phyloP scores from a whole-genome alignment of 345 rosid species.

The Rubroshorea leprosula region DNA sequence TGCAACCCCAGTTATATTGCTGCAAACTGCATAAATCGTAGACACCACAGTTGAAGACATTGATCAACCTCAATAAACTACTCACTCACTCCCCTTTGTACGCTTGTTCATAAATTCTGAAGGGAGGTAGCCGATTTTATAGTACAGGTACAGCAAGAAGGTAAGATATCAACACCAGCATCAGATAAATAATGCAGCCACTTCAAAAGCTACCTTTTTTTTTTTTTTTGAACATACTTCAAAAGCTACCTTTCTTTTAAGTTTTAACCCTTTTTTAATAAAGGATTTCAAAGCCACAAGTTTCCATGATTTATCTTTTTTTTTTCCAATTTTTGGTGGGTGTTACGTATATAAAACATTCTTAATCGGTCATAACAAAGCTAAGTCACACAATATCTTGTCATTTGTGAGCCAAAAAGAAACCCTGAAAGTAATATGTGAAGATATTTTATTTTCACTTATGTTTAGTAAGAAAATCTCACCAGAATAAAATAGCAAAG shows the following conservation, averaged over 20 bases:
- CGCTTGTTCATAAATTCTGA: slow-evolving; percentile 7
- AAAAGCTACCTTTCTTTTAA: not conserved
- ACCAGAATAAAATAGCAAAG: no score
- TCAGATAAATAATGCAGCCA: not conserved
- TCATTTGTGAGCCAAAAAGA: no score
- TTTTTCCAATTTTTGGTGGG: not conserved
- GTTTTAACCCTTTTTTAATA: not conserved
- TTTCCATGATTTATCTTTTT: not conserved
- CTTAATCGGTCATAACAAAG: not conserved
- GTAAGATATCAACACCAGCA: not conserved
- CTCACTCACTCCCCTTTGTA: slow-evolving; percentile 7
- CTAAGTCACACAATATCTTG: not conserved
- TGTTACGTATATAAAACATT: not conserved
- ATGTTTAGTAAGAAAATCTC: no score
- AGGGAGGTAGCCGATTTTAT: not conserved
- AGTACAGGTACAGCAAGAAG: not conserved
- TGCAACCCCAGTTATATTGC: slow-evolving; percentile 48
- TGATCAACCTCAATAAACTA: not conserved
- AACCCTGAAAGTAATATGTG: not conserved
- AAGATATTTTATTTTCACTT: not conserved
- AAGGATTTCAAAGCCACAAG: not conserved
- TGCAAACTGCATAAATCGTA: slow-evolving; percentile 26
- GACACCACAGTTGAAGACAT: slow-evolving; percentile 23
- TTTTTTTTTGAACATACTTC: no score
- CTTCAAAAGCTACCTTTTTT: not conserved